Evolutionary conservation across 495 filamentous ascomycete species (phyloP).

Genomic region (Mytilinidion resinicola): DNA sequence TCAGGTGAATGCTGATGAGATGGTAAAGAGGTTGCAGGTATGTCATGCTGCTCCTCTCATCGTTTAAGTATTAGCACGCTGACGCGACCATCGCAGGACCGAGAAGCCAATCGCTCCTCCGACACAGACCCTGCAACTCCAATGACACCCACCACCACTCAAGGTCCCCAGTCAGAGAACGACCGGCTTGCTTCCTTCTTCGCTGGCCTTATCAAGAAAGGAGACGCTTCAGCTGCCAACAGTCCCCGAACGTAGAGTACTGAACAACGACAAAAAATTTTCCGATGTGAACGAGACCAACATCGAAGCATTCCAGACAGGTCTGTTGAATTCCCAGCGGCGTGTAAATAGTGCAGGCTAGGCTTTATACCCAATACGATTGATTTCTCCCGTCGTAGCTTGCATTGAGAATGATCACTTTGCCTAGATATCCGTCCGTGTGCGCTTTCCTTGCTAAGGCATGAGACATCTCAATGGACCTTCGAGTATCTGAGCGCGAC

Average conservation of each 20-base stretch:
- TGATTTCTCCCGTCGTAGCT: too few relatives aligned
- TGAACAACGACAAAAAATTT: too few relatives aligned
- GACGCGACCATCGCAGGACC: conserved; percentile 41
- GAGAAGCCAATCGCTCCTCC: conserved; percentile 50
- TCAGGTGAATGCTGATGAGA: conserved; percentile 93
- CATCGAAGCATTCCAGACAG: too few relatives aligned
- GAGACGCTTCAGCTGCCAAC: background rate
- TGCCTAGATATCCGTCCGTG: too few relatives aligned
- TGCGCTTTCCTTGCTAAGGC: too few relatives aligned
- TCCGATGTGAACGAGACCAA: too few relatives aligned
- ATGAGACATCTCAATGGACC: too few relatives aligned
- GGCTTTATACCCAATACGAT: too few relatives aligned
- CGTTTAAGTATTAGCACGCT: conserved; percentile 3
- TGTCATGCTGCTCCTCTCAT: background rate
- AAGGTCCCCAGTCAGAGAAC: conserved; percentile 57
- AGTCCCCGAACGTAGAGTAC: background rate
- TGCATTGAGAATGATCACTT: too few relatives aligned
- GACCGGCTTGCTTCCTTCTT: conserved; percentile 66
- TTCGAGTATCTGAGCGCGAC: too few relatives aligned
- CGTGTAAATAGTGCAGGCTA: too few relatives aligned
- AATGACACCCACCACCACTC: conserved; percentile 30
- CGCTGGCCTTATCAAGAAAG: conserved; percentile 54
- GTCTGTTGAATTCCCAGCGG: too few relatives aligned
- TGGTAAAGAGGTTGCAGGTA: conserved; percentile 84
- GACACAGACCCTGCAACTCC: conserved; percentile 26